A percentile compares a stretch with the other conserved stretches of the same genome.
phyloP scores from a whole-genome alignment of 768 basidiomycete genomes.

The Tricholoma sp. region DNA sequence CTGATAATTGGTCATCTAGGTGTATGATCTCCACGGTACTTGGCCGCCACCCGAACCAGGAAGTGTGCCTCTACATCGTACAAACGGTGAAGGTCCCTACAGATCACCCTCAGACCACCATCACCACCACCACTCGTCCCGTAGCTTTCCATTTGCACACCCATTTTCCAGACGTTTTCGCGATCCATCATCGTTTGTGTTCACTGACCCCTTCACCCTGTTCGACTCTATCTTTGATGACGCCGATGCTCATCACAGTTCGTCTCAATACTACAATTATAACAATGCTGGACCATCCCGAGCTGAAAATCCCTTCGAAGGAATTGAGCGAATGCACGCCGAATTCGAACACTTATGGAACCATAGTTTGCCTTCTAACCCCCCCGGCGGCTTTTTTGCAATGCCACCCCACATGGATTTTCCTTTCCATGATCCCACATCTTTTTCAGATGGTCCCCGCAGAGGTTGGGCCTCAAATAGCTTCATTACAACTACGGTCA shows the following conservation, averaged over 20 bases:
- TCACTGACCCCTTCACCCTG: constrained; percentile 72
- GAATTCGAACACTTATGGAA: constrained; percentile 27
- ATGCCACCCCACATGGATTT: constrained; percentile 18
- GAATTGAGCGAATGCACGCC: constrained; percentile 27
- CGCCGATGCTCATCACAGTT: constrained; percentile 26
- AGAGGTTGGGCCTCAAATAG: constrained; percentile 50
- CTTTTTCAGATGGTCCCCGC: constrained; percentile 20
- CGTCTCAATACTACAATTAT: constrained; percentile 20
- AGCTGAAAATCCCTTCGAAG: constrained; percentile 27
- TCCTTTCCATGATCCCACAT: constrained; percentile 23
- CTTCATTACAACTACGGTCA: constrained; percentile 49
- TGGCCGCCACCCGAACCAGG: constrained; percentile 62
- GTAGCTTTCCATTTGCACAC: constrained; percentile 31
- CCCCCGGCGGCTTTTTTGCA: constrained; percentile 18
- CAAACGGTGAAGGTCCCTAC: constrained; percentile 4
- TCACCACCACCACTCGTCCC: constrained; percentile 16
- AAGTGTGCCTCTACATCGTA: constrained; percentile 6
- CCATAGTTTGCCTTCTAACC: constrained; percentile 25
- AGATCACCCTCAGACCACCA: constrained; percentile 12
- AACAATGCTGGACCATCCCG: constrained; percentile 16
- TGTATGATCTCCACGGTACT: constrained; percentile 66
- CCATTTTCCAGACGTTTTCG: constrained; percentile 34
- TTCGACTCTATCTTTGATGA: constrained; percentile 68
- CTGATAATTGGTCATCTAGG: constrained; percentile 25
- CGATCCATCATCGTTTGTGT: constrained; percentile 35